phyloP scores from a whole-genome alignment of 768 basidiomycete species.

The Mycena latifolia region DNA sequence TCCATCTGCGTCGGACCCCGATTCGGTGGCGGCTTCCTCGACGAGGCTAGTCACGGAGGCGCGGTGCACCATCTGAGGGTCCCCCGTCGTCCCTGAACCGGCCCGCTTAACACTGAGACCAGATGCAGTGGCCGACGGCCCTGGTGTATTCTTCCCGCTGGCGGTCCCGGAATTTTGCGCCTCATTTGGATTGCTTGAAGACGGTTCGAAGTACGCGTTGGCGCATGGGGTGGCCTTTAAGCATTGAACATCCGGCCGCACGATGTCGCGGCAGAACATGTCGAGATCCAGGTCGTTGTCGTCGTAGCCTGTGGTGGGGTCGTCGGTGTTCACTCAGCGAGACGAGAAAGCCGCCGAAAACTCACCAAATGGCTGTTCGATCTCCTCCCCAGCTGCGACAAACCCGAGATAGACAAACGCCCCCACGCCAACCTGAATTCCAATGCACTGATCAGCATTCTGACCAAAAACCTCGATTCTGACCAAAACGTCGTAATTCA shows the following conservation, averaged over 20 bases:
- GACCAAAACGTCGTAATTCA: too few relatives aligned
- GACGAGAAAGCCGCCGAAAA: conserved; percentile 7
- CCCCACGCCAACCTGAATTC: conserved; percentile 61
- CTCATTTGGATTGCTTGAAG: background rate
- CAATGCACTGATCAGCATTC: too few relatives aligned
- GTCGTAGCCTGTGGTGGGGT: conserved; percentile 61
- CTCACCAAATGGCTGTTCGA: conserved; percentile 76
- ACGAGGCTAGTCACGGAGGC: too few relatives aligned
- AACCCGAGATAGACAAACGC: conserved; percentile 82
- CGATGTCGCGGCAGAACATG: conserved; percentile 69
- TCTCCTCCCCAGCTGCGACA: conserved; percentile 78
- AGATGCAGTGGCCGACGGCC: background rate
- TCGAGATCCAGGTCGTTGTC: conserved; percentile 79
- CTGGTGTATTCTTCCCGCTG: too few relatives aligned
- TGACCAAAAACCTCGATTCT: too few relatives aligned
- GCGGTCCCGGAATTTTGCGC: background rate
- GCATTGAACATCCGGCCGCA: conserved; percentile 66
- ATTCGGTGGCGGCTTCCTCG: too few relatives aligned
- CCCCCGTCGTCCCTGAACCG: too few relatives aligned
- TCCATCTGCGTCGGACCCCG: too few relatives aligned
- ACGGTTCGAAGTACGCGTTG: conserved; percentile 52
- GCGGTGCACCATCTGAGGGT: too few relatives aligned
- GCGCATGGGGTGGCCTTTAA: conserved; percentile 61
- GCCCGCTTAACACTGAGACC: too few relatives aligned
- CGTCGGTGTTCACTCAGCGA: background rate